phyloP scores from a whole-genome alignment of 148 eudicot genomes.

The Fagopyrum homotropicum region DNA sequence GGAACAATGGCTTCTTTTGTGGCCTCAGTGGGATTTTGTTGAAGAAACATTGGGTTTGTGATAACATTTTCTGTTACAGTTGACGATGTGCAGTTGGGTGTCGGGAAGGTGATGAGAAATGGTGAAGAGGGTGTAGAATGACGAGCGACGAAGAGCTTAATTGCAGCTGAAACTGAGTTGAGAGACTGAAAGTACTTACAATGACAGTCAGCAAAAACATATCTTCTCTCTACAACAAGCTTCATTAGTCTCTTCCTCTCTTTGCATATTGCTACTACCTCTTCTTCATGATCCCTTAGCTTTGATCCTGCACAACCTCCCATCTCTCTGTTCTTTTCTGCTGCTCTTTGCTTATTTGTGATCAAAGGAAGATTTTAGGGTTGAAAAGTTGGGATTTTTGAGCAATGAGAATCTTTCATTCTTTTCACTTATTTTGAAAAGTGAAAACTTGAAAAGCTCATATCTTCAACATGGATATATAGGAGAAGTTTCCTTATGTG shows the following conservation, averaged over 20 bases:
- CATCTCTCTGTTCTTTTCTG: slow-evolving; percentile 25
- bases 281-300: slow-evolving; percentile 49
- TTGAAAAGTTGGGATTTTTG: background rate
- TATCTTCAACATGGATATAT: background rate
- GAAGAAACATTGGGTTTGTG: slow-evolving; percentile 15
- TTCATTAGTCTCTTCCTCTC: slow-evolving; percentile 75
- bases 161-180: slow-evolving; percentile 81
- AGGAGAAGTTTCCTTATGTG: background rate
- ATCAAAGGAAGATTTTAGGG: background rate
- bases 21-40: background rate
- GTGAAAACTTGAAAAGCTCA: background rate
- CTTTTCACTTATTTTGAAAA: background rate
- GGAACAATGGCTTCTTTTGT: slow-evolving; percentile 1
- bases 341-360: background rate
- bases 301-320: slow-evolving; percentile 97
- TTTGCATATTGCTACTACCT: slow-evolving; percentile 74
- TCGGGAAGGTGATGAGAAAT: slow-evolving; percentile 68
- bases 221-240: slow-evolving; percentile 76
- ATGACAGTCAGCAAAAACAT: slow-evolving; percentile 83
- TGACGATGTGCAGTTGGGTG: slow-evolving; percentile 9
- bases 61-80: background rate
- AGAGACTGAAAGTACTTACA: slow-evolving; percentile 74
- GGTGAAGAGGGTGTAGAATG: slow-evolving; percentile 77
- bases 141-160: slow-evolving; percentile 76
- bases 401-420: background rate